Percentiles rank a stretch among this genome's conserved stretches.
Evolutionary conservation across 1,284 basidiomycete genomes (phyloP).

Genomic region (Cystobasidium pallidum): DNA sequence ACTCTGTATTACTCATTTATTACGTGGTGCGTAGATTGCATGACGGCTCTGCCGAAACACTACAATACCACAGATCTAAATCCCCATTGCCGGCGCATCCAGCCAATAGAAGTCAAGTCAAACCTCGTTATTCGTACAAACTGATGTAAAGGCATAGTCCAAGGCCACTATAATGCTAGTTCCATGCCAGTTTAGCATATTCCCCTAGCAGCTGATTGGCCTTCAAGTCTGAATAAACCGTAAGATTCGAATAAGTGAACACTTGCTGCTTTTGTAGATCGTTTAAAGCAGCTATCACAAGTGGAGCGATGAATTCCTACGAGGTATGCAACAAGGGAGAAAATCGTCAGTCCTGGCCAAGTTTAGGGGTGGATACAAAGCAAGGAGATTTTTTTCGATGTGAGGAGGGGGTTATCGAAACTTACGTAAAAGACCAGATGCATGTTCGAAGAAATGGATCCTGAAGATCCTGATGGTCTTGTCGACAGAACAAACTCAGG

Average conservation of each 20-base stretch:
- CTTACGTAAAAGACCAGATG: slow-evolving; percentile 51
- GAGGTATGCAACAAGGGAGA: too few species aligned
- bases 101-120: too few species aligned
- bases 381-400: too few species aligned
- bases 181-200: slow-evolving; percentile 43
- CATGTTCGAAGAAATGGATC: slow-evolving; percentile 3
- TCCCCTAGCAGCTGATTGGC: slow-evolving; percentile 38
- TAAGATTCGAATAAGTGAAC: slow-evolving; percentile 45
- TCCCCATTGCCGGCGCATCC: too few species aligned
- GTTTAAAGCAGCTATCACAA: slow-evolving; percentile 50
- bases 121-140: too few species aligned
- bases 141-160: too few species aligned
- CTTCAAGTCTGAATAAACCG: slow-evolving; percentile 38
- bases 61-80: too few species aligned
- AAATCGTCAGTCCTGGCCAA: neutral
- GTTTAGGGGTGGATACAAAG: neutral
- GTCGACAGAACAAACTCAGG: slow-evolving; percentile 51
- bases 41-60: too few species aligned
- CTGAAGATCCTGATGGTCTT: slow-evolving; percentile 37
- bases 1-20: too few species aligned
- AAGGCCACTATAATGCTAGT: too few species aligned
- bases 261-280: slow-evolving; percentile 32
- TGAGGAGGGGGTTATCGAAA: too few species aligned
- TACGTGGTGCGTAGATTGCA: too few species aligned
- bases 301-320: slow-evolving; percentile 50